phyloP scores from a whole-genome alignment of 768 basidiomycete species.

The Cyclocybe cylindracea region DNA sequence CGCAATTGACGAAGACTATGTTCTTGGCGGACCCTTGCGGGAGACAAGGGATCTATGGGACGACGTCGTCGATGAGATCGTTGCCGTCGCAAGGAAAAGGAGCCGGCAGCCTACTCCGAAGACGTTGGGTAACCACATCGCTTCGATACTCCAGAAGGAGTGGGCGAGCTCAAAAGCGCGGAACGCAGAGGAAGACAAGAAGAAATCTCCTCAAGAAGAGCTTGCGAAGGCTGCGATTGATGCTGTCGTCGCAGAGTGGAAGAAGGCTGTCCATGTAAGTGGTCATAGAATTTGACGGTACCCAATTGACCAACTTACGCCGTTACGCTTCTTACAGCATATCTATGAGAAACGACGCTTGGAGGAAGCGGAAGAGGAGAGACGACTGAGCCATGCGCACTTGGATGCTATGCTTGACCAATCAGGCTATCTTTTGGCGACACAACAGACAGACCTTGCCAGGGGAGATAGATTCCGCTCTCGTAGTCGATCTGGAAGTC shows the following conservation, averaged over 20 bases:
- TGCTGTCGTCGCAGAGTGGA: conserved; percentile 80
- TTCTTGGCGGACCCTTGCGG: conserved; percentile 32
- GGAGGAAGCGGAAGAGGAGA: conserved; percentile 73
- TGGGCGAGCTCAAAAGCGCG: conserved; percentile 71
- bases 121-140: conserved; percentile 55
- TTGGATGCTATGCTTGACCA: conserved; percentile 89
- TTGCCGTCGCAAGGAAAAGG: conserved; percentile 24
- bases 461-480: conserved; percentile 46
- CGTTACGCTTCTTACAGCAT: conserved; percentile 45
- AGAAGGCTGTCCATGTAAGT: conserved; percentile 81
- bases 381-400: conserved; percentile 78
- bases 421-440: conserved; percentile 82
- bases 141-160: conserved; percentile 66
- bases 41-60: conserved; percentile 58
- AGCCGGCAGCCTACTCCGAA: conserved; percentile 31
- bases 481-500: conserved; percentile 60
- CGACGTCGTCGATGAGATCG: conserved; percentile 49
- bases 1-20: conserved; percentile 21
- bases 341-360: conserved; percentile 70
- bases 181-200: conserved; percentile 56
- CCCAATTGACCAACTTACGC: not conserved
- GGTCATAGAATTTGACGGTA: conserved; percentile 10
- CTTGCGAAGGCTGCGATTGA: conserved; percentile 74
- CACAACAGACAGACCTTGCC: conserved; percentile 73
- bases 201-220: conserved; percentile 65